Evolutionary conservation across 129 eudicot species (phyloP).

Genomic region (Lactuca sativa): DNA sequence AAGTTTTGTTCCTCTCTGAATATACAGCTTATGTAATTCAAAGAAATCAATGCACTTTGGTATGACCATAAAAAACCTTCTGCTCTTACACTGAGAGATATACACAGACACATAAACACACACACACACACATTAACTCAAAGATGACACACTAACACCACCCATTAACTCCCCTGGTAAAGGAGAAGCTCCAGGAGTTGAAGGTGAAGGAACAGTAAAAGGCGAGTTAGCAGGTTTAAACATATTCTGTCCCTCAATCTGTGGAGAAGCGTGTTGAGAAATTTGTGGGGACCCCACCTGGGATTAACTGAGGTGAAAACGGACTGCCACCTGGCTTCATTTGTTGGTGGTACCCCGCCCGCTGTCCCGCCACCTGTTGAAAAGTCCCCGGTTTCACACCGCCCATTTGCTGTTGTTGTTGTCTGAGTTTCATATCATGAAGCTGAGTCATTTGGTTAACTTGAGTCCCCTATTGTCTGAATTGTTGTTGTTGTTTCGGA

Average conservation of each 20-base stretch:
- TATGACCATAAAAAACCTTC: no score
- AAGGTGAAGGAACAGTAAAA: slow-evolving; percentile 71
- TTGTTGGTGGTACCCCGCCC: slow-evolving; percentile 60
- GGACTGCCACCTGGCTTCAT: slow-evolving; percentile 57
- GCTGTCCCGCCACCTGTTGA: slow-evolving; percentile 61
- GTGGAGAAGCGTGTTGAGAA: slow-evolving; percentile 78
- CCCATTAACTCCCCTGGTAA: slow-evolving; percentile 69
- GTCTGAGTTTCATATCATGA: slow-evolving; percentile 70
- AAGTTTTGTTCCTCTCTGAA: no score
- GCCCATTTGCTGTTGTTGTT: slow-evolving; percentile 35
- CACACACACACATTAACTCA: not conserved
- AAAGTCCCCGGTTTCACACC: slow-evolving; percentile 63
- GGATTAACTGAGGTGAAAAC: slow-evolving; percentile 73
- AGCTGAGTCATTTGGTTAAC: slow-evolving; percentile 66
- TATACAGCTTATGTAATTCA: no score
- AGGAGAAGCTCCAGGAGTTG: slow-evolving; percentile 81
- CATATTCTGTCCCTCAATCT: slow-evolving; percentile 76
- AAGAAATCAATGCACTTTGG: no score
- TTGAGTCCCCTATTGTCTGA: slow-evolving; percentile 51
- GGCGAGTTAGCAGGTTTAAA: slow-evolving; percentile 79
- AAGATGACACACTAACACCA: slow-evolving; percentile 49
- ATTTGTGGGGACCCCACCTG: slow-evolving; percentile 81
- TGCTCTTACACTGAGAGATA: no score
- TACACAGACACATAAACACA: no score
- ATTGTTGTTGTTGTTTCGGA: slow-evolving; percentile 56